These are phyloP conservation scores for Metschnikowia anglica DNA, from an alignment of 805 yeast genomes.

Conservation along the genomic window DNA sequence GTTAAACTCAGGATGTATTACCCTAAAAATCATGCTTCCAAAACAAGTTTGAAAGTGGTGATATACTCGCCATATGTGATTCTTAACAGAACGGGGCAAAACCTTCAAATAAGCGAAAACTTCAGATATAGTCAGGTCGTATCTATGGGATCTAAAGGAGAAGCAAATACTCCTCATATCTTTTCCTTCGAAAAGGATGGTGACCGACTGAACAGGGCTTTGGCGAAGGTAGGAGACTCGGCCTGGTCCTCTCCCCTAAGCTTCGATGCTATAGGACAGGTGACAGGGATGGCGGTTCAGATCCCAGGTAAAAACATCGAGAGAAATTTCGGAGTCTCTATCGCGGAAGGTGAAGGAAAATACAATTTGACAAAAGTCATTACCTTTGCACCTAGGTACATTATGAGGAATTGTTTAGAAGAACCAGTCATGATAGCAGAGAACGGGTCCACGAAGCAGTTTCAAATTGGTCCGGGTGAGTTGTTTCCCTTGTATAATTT, in stretches of 20 bases:
- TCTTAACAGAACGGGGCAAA: slow-evolving; percentile 74
- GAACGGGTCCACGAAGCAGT: slow-evolving; percentile 57
- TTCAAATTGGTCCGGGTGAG: slow-evolving; percentile 47
- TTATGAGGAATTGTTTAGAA: slow-evolving; percentile 61
- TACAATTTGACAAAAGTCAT: slow-evolving; percentile 76
- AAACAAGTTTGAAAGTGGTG: slow-evolving; percentile 61
- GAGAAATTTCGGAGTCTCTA: slow-evolving; percentile 69
- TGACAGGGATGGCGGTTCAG: slow-evolving; percentile 51
- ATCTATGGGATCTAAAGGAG: slow-evolving; percentile 13
- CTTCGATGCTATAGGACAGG: slow-evolving; percentile 88
- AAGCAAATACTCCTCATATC: slow-evolving; percentile 57
- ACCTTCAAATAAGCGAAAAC: slow-evolving; percentile 57
- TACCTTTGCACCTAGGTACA: slow-evolving; percentile 77
- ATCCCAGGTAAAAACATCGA: slow-evolving; percentile 54
- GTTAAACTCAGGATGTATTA: slow-evolving; percentile 67
- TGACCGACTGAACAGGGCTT: slow-evolving; percentile 64
- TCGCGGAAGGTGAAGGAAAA: slow-evolving; percentile 82
- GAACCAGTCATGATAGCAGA: slow-evolving; percentile 62
- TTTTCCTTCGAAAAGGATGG: slow-evolving; percentile 72
- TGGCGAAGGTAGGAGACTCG: slow-evolving; percentile 65
- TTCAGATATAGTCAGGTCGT: slow-evolving; percentile 32
- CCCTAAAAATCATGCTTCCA: slow-evolving; percentile 46
- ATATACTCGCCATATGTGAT: slow-evolving; percentile 85
- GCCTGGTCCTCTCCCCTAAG: slow-evolving; percentile 71
- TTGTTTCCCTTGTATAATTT: slow-evolving; percentile 63